Evolutionary conservation across 2,329 filamentous ascomycete species (phyloP).

Genomic region (Cladosporium phlei): DNA sequence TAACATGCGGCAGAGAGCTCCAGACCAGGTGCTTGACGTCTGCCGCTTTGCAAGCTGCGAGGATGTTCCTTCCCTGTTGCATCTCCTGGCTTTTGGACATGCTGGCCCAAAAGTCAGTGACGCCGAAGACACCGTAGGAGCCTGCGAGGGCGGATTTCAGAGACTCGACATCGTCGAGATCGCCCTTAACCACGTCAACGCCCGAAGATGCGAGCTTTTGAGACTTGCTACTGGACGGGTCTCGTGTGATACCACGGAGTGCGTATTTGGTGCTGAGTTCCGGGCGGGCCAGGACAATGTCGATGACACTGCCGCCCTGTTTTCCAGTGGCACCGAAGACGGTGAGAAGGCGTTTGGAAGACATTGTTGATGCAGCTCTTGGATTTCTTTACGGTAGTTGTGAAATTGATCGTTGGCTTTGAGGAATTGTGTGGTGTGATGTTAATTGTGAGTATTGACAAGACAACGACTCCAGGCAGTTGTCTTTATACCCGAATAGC

Average conservation of each 20-base stretch:
- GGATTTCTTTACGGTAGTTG: too few species aligned
- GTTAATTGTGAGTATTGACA: not conserved
- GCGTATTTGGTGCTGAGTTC: slow-evolving; percentile 45
- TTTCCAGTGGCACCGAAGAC: slow-evolving; percentile 58
- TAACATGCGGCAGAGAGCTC: slow-evolving; percentile 29
- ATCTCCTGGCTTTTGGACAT: slow-evolving; percentile 30
- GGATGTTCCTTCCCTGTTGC: slow-evolving; percentile 32
- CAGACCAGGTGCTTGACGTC: slow-evolving; percentile 39
- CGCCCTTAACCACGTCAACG: slow-evolving; percentile 50
- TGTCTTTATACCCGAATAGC: too few species aligned
- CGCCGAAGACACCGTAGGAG: slow-evolving; percentile 47
- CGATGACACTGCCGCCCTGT: slow-evolving; percentile 56
- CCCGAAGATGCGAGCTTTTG: slow-evolving; percentile 43
- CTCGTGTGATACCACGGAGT: slow-evolving; percentile 54
- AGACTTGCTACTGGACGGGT: slow-evolving; percentile 41
- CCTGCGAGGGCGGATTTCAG: slow-evolving; percentile 43
- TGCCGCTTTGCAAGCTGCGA: slow-evolving; percentile 27
- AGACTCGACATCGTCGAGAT: slow-evolving; percentile 46
- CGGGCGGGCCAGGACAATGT: slow-evolving; percentile 39
- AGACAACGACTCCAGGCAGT: too few species aligned
- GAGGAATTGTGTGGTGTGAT: too few species aligned
- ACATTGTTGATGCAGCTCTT: slow-evolving; percentile 19
- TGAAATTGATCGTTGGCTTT: not conserved
- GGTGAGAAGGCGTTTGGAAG: slow-evolving; percentile 44
- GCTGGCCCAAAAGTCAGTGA: slow-evolving; percentile 50